These are phyloP conservation scores for Arxiozyma slooffiae DNA, from an alignment of 1,139 yeast species.

Conservation along the genomic window DNA sequence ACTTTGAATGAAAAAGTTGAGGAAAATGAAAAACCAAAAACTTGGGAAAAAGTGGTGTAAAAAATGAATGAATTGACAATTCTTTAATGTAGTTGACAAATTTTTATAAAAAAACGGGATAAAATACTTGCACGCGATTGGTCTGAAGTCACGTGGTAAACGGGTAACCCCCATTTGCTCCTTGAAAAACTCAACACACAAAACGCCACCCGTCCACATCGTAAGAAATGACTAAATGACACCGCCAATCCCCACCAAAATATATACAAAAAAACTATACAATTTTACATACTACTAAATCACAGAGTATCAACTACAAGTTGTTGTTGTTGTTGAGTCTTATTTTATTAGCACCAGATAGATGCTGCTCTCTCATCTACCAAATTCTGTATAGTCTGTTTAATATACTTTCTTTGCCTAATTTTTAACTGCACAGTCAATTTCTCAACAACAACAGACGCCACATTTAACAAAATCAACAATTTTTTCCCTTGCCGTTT, in stretches of 20 bases:
- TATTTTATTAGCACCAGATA: too few species aligned
- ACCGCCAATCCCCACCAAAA: neutral
- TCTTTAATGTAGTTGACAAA: neutral
- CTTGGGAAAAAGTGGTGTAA: neutral
- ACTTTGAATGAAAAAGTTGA: neutral
- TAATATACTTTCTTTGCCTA: neutral
- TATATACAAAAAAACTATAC: neutral
- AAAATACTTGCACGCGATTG: neutral
- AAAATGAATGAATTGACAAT: neutral
- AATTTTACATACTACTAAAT: neutral
- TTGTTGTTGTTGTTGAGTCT: too few species aligned
- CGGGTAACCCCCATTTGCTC: slow-evolving; percentile 4
- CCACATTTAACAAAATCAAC: neutral
- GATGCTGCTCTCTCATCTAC: neutral
- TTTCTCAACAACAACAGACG: neutral
- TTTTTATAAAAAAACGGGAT: neutral
- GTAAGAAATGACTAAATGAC: neutral
- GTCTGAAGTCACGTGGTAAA: slow-evolving; percentile 1
- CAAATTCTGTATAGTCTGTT: neutral
- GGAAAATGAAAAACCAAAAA: neutral
- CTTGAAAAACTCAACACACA: neutral
- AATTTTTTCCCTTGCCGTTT: neutral
- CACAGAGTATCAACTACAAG: neutral
- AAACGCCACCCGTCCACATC: neutral
- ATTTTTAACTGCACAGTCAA: too few species aligned